Base-by-base conservation (phyloP, 208 protist species). In the Wallacemonas sp. region DNA sequence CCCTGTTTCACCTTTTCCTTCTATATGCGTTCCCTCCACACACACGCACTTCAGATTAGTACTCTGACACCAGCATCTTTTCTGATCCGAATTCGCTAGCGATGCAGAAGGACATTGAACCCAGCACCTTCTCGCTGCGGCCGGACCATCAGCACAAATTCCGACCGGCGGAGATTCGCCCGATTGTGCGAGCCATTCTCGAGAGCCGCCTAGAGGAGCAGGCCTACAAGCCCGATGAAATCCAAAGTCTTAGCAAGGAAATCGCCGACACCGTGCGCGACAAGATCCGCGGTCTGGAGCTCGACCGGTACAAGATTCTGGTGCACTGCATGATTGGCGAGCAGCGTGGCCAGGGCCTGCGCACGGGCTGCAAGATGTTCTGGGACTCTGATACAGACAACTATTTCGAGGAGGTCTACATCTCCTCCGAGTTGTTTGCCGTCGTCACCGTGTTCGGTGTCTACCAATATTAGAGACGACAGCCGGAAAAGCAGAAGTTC, bases 371-470 rank as follows among this genome's bases (percentile, higher is more conserved):
- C 74, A 95, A 96, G 65, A 97, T 96, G 89, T 98, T 98, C 68
- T 98, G 95, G 93, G 95, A 98, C 79, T 92, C 88, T 0, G 95
- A 98, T 78, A 96, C 93, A n/a, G 95, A 98, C 77, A 91, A 90
- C 63, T 97, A 96, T 70, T 81, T 96, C 36, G 87, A 96, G 68
- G 88, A 98, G 68, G 88, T 96, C 21, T 98, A 95, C 71, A 83
- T 97, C 38, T 96, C 70, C 63, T 80, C 90, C 24, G 66, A 92
- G 48, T 73, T 98, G 27, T 98, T 96, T 72, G 90, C 85, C n/a
- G 76, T 95, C 8, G 92, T 96, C 5, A 97, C 94, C 1, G 91
- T 97, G 2, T 98, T 96, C 76, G 94, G 90, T 9, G 65, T 98
- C 2, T 98, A 98, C 61, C 89, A 96, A 61, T 98, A 98, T 70